Conservation (phyloP, 768 basidiomycete genomes). For the Psilocybe subaeruginosa region DNA sequence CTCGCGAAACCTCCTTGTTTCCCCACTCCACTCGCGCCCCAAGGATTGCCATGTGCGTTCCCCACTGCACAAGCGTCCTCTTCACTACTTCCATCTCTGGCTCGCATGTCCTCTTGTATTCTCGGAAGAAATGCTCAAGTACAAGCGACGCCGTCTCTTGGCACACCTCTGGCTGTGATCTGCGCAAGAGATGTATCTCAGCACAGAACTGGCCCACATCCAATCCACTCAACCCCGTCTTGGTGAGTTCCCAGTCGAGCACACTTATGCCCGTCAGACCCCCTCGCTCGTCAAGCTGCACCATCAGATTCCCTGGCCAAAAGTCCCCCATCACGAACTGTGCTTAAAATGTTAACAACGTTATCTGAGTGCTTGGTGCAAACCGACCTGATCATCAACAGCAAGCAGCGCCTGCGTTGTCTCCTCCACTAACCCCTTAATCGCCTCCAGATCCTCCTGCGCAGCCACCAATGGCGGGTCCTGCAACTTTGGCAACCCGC, state of each 20-base stretch:
- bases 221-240: slow-evolving; percentile 55
- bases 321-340: slow-evolving; percentile 71
- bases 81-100: slow-evolving; percentile 34
- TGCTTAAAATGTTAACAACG: background rate
- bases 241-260: slow-evolving; percentile 70
- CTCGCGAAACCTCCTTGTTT: slow-evolving; percentile 45
- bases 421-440: slow-evolving; percentile 26
- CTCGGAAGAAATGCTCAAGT: slow-evolving; percentile 45
- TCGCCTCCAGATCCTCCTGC: slow-evolving; percentile 33
- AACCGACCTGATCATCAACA: slow-evolving; percentile 32
- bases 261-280: slow-evolving; percentile 46
- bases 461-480: slow-evolving; percentile 45
- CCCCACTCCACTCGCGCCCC: slow-evolving; percentile 58
- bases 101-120: slow-evolving; percentile 38
- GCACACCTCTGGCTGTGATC: slow-evolving; percentile 44
- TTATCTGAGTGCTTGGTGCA: background rate
- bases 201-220: slow-evolving; percentile 70
- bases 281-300: slow-evolving; percentile 37
- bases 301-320: slow-evolving; percentile 71
- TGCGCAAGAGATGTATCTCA: slow-evolving; percentile 54
- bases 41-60: slow-evolving; percentile 55
- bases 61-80: slow-evolving; percentile 48
- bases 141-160: slow-evolving; percentile 37
- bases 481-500: slow-evolving; percentile 34
- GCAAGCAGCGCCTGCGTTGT: slow-evolving; percentile 26